Base-by-base conservation (phyloP, 306 rosid species). In the Macrotyloma uniflorum region DNA sequence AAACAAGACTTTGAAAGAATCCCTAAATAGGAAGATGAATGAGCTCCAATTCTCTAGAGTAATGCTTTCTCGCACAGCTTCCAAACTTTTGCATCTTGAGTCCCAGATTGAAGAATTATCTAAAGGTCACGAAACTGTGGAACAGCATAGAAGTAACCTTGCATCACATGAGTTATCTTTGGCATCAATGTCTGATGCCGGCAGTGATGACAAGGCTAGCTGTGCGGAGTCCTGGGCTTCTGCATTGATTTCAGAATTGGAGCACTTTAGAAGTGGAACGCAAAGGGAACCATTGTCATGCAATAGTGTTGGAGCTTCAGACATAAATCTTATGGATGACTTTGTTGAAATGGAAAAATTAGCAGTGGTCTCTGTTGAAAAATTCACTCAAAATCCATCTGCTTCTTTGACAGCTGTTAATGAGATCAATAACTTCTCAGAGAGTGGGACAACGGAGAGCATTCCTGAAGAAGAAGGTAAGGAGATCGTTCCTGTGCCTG, bases 331-430 rank as follows among this genome's bases (percentile, higher is more conserved):
- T 74, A 90, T 93, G 97, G 98, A 93, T 59, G 98, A 93, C 85
- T 93, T 93, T 50, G 88, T 85, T 83, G 98, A 93, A 87, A 93
- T 91, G 98, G 98, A 93, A 86, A 93, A 90, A 72, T 68, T 93
- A 49, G 97, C 98, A 20, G 85, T 93, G 40, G 93, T 82, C 54
- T 86, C 91, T 70, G 88, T 82, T 43, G 90, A 90, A 59, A 91
- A 85, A 65, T 71, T 64, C 66, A 40, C 79, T 59, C 86, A 76
- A 43, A 66, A 26, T 26, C 68, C 90, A 23, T 68, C 26, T 61
- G 74, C 73, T 82, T 87, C 90, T 82, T 82, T 73, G 50, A 77
- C 64, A 57, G 80, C 70, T 67, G 79, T 67, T 64, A 51, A 73
- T 67, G 87, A 85, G 69, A 76, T 55, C 26, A 81, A 67, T 77